These are phyloP conservation scores for Sugiyamaella marilandica DNA, from an alignment of 805 yeast species.

Conservation along the genomic window DNA sequence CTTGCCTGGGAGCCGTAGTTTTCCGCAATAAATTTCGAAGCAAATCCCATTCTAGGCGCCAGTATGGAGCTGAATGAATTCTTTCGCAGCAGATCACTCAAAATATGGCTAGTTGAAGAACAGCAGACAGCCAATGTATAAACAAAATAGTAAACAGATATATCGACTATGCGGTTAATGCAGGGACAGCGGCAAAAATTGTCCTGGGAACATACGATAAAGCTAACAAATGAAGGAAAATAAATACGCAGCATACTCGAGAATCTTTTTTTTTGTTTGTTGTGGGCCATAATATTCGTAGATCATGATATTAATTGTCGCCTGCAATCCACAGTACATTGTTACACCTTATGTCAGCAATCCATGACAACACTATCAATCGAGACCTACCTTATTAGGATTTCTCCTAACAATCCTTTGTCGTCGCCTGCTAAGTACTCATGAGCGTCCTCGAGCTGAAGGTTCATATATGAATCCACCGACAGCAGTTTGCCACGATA, in stretches of 20 bases:
- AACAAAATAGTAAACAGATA: background rate
- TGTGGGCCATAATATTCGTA: background rate
- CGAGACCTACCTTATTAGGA: slow-evolving; percentile 50
- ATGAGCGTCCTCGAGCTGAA: slow-evolving; percentile 62
- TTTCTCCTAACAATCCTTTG: slow-evolving; percentile 61
- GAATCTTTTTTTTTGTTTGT: no score
- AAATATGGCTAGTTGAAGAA: no score
- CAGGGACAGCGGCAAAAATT: no score
- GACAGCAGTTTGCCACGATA: slow-evolving; percentile 74
- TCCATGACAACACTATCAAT: background rate
- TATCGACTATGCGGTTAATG: no score
- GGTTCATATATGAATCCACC: slow-evolving; percentile 88
- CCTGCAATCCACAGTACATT: slow-evolving; percentile 76
- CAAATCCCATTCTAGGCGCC: background rate
- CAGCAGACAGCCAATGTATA: background rate
- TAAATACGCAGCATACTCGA: no score
- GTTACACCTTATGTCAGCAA: slow-evolving; percentile 56
- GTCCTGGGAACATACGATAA: no score
- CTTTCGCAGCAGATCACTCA: background rate
- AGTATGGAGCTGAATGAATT: background rate
- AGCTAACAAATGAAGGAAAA: no score
- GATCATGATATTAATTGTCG: slow-evolving; percentile 11
- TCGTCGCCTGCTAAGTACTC: slow-evolving; percentile 46
- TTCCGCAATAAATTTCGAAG: background rate
- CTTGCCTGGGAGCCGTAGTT: background rate